Percentiles rank a stretch among this genome's conserved stretches.
phyloP scores from a whole-genome alignment of 2,329 filamentous ascomycete species.

The Fusarium verticillioides region DNA sequence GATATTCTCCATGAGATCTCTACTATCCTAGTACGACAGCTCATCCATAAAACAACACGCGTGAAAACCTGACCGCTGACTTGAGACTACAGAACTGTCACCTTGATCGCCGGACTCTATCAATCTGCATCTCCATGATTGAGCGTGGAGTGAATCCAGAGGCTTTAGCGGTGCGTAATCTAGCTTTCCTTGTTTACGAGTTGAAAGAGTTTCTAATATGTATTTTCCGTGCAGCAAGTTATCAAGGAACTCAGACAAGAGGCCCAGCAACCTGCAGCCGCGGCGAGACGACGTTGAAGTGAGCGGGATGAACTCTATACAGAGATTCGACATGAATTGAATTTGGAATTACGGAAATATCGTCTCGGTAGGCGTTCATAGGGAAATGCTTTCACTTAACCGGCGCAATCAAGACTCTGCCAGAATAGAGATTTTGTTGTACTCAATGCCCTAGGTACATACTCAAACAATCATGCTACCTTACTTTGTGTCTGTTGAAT shows the following conservation, averaged over 20 bases:
- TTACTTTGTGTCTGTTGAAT: conserved; percentile 5
- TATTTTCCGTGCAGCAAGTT: conserved; percentile 57
- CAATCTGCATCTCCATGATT: conserved; percentile 95
- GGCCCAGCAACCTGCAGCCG: conserved; percentile 57
- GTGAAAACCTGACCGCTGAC: not conserved
- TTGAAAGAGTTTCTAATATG: not conserved
- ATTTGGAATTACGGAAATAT: not conserved
- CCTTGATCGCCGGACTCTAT: conserved; percentile 88
- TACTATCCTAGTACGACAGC: conserved; percentile 79
- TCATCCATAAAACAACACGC: not conserved
- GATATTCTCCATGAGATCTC: conserved; percentile 88
- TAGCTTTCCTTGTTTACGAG: fast-evolving
- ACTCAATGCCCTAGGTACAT: conserved; percentile 2
- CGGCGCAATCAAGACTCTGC: not conserved
- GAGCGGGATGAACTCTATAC: not conserved
- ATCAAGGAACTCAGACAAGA: conserved; percentile 70
- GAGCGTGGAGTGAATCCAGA: conserved; percentile 98
- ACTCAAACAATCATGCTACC: conserved; percentile 17
- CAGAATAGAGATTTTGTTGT: conserved; percentile 14
- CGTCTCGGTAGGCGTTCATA: conserved; percentile 18
- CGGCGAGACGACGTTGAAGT: conserved; percentile 43
- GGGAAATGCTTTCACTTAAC: conserved; percentile 12
- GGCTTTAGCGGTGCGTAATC: conserved; percentile 80
- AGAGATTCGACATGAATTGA: not conserved
- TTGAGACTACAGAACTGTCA: conserved; percentile 80